Conservation (phyloP, 345 rosid species). For the Aethionema arabicum region DNA sequence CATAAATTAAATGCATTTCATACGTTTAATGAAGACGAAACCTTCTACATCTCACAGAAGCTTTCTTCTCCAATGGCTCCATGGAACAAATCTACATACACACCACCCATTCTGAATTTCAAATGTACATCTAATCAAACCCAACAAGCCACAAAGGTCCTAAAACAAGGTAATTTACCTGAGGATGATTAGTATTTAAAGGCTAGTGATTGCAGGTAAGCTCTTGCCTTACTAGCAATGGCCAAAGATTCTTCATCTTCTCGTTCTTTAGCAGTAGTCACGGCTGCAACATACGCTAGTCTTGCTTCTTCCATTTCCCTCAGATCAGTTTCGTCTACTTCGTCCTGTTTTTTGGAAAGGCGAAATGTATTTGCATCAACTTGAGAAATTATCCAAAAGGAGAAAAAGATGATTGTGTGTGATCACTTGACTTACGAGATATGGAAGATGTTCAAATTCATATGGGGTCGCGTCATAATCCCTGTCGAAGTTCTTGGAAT, state of each 20-base stretch:
- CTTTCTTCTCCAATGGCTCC: slow-evolving; percentile 20
- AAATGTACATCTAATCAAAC: not conserved
- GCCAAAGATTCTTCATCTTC: slow-evolving; percentile 84
- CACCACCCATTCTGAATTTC: slow-evolving; percentile 6
- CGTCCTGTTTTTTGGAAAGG: slow-evolving; percentile 45
- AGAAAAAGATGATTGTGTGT: not conserved
- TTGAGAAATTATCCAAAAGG: slow-evolving; percentile 14
- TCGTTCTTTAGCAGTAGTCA: slow-evolving; percentile 63
- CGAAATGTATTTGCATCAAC: not conserved
- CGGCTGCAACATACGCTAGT: slow-evolving; percentile 64
- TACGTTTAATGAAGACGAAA: slow-evolving; percentile 12
- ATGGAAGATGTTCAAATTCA: slow-evolving; percentile 52
- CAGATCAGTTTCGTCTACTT: slow-evolving; percentile 44
- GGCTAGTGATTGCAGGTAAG: slow-evolving; percentile 63
- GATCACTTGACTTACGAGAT: slow-evolving; percentile 50
- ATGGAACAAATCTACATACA: slow-evolving; percentile 36
- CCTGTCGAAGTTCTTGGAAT: slow-evolving; percentile 35
- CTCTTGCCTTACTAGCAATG: slow-evolving; percentile 70
- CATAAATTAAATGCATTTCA: slow-evolving; percentile 5
- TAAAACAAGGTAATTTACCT: slow-evolving; percentile 3
- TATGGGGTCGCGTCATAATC: slow-evolving; percentile 64
- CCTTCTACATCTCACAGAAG: slow-evolving; percentile 11
- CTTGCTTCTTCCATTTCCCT: slow-evolving; percentile 82
- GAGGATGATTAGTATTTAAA: slow-evolving; percentile 35
- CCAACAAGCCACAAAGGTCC: slow-evolving; percentile 6